Percentiles rank a stretch among this genome's conserved stretches.
Conservation (phyloP, 106 monocot species). For the Ottelia alismoides region DNA sequence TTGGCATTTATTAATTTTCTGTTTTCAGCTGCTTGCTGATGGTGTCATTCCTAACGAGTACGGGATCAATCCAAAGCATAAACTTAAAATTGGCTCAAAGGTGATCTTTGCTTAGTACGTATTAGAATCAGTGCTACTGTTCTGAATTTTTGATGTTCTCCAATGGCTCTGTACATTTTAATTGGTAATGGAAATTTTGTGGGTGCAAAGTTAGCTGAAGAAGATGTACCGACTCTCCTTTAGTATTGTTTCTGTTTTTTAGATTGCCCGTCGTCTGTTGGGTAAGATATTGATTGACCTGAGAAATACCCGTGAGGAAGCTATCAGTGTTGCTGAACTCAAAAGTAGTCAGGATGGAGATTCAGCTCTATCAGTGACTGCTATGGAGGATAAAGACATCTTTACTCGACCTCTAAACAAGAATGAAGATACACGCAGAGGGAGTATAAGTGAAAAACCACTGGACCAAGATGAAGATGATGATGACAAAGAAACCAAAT, state of each 20-base stretch:
- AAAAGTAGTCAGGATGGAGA: constrained; percentile 38
- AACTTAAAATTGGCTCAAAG: constrained; percentile 98
- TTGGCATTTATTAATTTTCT: not conserved
- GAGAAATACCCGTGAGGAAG: constrained; percentile 92
- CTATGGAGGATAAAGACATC: constrained; percentile 42
- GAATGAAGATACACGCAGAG: constrained; percentile 57
- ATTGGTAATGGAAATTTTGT: too few relatives aligned
- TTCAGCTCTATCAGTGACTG: constrained; percentile 12
- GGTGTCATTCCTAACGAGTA: constrained; percentile 98
- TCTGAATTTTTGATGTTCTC: not conserved
- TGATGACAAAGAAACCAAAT: constrained; percentile 88
- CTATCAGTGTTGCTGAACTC: constrained; percentile 72
- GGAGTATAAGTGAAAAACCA: constrained; percentile 65
- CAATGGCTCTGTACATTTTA: too few relatives aligned
- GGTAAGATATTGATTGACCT: constrained; percentile 93
- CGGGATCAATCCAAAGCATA: constrained; percentile 93
- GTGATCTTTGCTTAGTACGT: constrained; percentile 17
- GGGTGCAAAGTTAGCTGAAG: too few relatives aligned
- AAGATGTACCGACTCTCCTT: too few relatives aligned
- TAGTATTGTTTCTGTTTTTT: too few relatives aligned
- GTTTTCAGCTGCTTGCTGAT: constrained; percentile 80
- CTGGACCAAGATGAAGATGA: constrained; percentile 88
- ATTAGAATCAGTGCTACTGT: not conserved
- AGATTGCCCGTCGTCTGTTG: constrained; percentile 91
- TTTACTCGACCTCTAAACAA: constrained; percentile 26